Base-by-base conservation (phyloP, 306 rosid genomes). In the Macrotyloma uniflorum region DNA sequence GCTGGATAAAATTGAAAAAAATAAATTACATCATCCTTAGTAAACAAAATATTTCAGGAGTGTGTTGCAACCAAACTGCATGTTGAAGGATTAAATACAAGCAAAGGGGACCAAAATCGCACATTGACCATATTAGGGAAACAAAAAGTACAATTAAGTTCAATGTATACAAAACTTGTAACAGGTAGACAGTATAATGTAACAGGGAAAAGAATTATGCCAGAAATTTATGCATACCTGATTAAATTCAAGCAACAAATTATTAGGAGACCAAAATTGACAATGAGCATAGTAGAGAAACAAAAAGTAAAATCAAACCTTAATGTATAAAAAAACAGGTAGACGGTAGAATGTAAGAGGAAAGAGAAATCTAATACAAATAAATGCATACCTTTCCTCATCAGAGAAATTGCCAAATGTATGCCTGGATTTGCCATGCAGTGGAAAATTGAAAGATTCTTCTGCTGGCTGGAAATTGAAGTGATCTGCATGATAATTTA, bases 311-410 rank as follows among this genome's bases (percentile, higher is more conserved):
- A 63, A 35, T 5, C 35, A 63, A n/a, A 15, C 24, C 24, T 32
- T 1, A 54, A 26, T 43, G 49, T 50, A 62, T 24, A n/a, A 20
- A 6, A 24, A 38, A 45, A 72, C 18, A 3, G 38, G 54, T 35
- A n/a, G n/a, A 24, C 22, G 43, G 51, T 13, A 11, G 43, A 66
- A 4, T 42, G 68, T 51, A 36, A 36, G 54, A 18, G 30, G 61
- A 22, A 62, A 20, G 36, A 71, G 55, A 38, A 42, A 54, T 4
- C 23, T 32, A 9, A 28, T 4, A 18, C 5, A 69, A 70, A 42
- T 75, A 24, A 36, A 69, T 54, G 79, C 16, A 65, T 82, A 90
- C 98, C 93, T 85, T 26, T 90, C 87, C n/a, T 69, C 86, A 45
- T 87, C 89, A 40, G 77, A 62, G 77, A 38, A 77, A 76, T 78